Conservation (phyloP, 2,329 filamentous ascomycete species). For the Aspergillus piperis region DNA sequence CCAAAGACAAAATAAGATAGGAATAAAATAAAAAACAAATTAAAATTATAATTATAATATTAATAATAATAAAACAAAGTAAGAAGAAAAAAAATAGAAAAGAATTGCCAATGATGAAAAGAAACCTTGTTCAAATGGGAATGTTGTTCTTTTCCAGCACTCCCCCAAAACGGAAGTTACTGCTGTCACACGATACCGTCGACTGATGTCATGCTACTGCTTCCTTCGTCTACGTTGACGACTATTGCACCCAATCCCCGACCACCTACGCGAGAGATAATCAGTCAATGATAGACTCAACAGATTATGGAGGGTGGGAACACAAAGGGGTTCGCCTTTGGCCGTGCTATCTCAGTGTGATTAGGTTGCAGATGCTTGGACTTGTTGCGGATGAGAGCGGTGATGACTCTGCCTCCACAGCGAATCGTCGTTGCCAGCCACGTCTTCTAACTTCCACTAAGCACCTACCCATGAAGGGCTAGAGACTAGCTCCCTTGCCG, state of each 20-base stretch:
- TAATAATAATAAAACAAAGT: no score
- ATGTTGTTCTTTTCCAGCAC: background rate
- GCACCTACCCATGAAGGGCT: conserved; percentile 6
- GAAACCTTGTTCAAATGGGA: background rate
- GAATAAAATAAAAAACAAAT: no score
- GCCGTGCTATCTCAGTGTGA: conserved; percentile 14
- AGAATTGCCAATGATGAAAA: background rate
- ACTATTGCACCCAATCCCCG: conserved; percentile 1
- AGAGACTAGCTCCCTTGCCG: conserved; percentile 13
- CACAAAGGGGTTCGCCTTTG: conserved; percentile 8
- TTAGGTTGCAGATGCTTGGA: conserved; percentile 18
- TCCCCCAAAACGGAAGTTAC: conserved; percentile 1
- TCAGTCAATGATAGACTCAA: background rate
- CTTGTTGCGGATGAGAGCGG: conserved; percentile 7
- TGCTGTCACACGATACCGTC: conserved; percentile 23
- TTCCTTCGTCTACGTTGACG: background rate
- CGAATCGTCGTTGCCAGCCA: conserved; percentile 12
- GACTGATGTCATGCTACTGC: conserved; percentile 16
- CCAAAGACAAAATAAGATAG: background rate
- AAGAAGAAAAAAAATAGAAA: background rate
- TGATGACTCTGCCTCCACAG: conserved; percentile 2
- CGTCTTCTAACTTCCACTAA: conserved; percentile 14
- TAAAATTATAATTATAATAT: background rate
- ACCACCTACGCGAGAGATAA: background rate
- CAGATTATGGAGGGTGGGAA: conserved; percentile 5